Evolutionary conservation across 2,329 filamentous ascomycete species (phyloP), one percentile per base, ranked within the genome.

Genomic region (Macroventuria anomochaeta): DNA sequence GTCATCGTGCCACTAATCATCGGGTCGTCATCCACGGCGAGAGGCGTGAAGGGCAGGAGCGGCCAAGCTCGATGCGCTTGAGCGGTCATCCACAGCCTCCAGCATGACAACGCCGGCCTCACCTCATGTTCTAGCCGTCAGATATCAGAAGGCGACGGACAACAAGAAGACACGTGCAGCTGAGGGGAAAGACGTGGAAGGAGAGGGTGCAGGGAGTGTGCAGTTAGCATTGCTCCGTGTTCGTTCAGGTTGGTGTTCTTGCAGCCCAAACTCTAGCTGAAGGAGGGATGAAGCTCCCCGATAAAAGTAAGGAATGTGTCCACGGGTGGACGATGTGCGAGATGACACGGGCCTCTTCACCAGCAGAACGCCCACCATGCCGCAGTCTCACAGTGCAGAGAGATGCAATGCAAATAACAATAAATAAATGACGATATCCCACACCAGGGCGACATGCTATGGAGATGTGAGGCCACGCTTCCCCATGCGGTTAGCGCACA

Each of bases 341-440:
- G 37, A 53, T 42, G 42, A 53, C 46, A 55, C 52, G 52, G 52
- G 26, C 50, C 50, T 41, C 39, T 48, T 46, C 25, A 49, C 11
- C 52, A 55, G 52, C 46, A 50, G 40, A 42, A 41, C 52, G 34
- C 34, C 52, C 46, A 46, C 34, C 17, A 25, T 17, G 29, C 28
- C 29, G 46, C 52, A 33, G 52, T 18, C 44, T 32, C 51, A 20
- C 44, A 20, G 18, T 13, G 52, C 52, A 21, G 18, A 28, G 26
- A 34, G 25, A 37, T 18, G 41, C 52, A 26, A 17, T 33, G 31
- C 34, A 33, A 12, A 17, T 13, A 11, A 12, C 13, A 15, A 2
- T 5, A 42, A 31, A 32, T 13, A 13, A 21, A 10, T 28, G 36
- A 41, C 13, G 15, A 46, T 10, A 15, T 12, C 23, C n/a, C 11